These are phyloP conservation scores for Athelia psychrophila DNA, from an alignment of 1,284 basidiomycete genomes.

Conservation along the genomic window DNA sequence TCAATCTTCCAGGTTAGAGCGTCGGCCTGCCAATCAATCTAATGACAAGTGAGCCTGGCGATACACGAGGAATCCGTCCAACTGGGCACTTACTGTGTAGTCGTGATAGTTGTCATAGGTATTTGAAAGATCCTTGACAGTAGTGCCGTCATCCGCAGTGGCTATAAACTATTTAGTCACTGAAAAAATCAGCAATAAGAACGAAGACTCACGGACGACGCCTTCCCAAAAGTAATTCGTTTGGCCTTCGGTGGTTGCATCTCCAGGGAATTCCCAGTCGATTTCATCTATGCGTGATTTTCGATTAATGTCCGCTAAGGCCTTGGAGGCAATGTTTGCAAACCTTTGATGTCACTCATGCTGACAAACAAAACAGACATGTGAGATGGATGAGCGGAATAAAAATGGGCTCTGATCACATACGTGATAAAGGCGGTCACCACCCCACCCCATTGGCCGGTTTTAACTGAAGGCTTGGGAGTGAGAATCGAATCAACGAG, in stretches of 20 bases:
- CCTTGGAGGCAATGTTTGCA: too few species aligned
- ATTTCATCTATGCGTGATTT: too few species aligned
- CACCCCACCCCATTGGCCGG: conserved; percentile 70
- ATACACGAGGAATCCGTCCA: too few species aligned
- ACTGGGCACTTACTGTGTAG: conserved; percentile 44
- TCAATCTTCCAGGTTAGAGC: conserved; percentile 68
- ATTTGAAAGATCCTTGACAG: conserved; percentile 48
- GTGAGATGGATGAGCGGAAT: too few species aligned
- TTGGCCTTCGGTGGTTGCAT: conserved; percentile 58
- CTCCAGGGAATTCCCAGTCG: conserved; percentile 48
- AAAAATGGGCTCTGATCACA: too few species aligned
- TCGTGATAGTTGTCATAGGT: conserved; percentile 73
- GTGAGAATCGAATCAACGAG: neutral
- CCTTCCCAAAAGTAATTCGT: conserved; percentile 83
- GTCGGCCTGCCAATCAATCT: conserved; percentile 77
- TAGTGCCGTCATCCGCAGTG: conserved; percentile 41
- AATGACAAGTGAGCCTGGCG: neutral
- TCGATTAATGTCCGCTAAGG: too few species aligned
- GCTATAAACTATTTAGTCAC: conserved; percentile 24
- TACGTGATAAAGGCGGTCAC: conserved; percentile 78
- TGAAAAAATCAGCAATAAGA: neutral
- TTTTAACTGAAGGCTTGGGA: conserved; percentile 49
- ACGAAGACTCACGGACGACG: conserved; percentile 53
- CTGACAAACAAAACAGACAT: too few species aligned
- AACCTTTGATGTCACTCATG: conserved; percentile 53